Base-by-base conservation (phyloP, 805 yeast species). In the Wickerhamiella domercqiae region DNA sequence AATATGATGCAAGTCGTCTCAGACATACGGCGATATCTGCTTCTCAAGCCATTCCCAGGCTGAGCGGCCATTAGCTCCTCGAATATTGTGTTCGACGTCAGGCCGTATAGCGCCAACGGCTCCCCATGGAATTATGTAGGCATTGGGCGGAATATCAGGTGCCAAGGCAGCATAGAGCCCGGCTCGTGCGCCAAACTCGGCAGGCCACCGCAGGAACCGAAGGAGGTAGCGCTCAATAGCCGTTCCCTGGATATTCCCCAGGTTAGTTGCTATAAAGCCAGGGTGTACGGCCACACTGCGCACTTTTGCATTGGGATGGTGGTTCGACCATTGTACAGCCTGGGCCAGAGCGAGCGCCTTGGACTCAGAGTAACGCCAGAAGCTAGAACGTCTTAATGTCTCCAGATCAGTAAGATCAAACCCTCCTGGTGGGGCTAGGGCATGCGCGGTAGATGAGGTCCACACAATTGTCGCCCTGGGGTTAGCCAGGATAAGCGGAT, bases 51-150 rank as follows among this genome's bases (percentile, higher is more conserved):
- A 56, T 4, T 54, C 48, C 62, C 66, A 55, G 3, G 59, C 43
- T 32, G 50, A 50, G 16, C 47, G 47, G 3, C 61, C 66, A 14
- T 45, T 51, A 6, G 55, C 63, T 32, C 55, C 54, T 4, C 48
- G 49, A 26, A 55, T 44, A 1, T 57, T 60, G 3, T 46, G 55
- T 9, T 43, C 42, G 15, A 67, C 47, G 41, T 67, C 71, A 1
- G 44, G 41, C 43, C 69, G 52, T 17, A 57, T 44, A 2, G 31
- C 35, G 18, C 67, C 67, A 13, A 57, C 46, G 3, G 48, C 39
- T 1, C 73, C 73, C 56, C 59, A 66, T 3, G 73, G 67, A 13
- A 56, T 54, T 15, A 63, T 46, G 46, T 57, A 65, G 20, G 49
- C 53, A 2, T 66, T 64, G 29, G 55, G 60, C 50, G 29, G 45